phyloP scores from a whole-genome alignment of 2,329 filamentous ascomycete species.

The Davidsoniella neocaledoniae region DNA sequence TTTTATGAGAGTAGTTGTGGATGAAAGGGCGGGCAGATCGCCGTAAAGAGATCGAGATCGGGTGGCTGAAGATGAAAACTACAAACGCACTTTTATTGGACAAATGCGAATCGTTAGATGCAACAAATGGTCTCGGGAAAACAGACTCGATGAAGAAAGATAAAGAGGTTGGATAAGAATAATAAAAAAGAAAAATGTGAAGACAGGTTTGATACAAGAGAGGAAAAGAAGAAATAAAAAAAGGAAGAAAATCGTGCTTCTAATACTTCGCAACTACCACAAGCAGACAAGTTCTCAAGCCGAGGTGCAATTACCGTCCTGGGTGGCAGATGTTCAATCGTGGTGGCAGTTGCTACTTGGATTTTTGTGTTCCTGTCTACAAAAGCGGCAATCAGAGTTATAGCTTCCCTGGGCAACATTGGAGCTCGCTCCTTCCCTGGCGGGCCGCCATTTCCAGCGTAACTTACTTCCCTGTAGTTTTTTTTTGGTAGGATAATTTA shows the following conservation, averaged over 20 bases:
- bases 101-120: no score
- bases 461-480: not conserved
- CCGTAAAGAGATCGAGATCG: no score
- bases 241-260: not conserved
- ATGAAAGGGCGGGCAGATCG: no score
- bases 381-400: not conserved
- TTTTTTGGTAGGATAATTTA: not conserved
- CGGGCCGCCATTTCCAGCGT: not conserved
- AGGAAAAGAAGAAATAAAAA: not conserved
- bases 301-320: no score
- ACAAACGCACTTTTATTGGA: no score
- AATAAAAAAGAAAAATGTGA: not conserved
- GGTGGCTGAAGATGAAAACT: no score
- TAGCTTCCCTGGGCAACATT: not conserved
- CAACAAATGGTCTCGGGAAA: no score
- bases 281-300: not conserved
- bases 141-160: not conserved
- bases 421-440: no score
- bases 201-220: not conserved
- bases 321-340: not conserved
- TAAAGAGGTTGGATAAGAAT: not conserved
- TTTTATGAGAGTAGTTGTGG: not conserved
- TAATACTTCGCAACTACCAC: not conserved
- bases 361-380: no score
- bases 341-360: not conserved